Conservation (phyloP, 2,329 filamentous ascomycete genomes). For the Xylaria sp. region DNA sequence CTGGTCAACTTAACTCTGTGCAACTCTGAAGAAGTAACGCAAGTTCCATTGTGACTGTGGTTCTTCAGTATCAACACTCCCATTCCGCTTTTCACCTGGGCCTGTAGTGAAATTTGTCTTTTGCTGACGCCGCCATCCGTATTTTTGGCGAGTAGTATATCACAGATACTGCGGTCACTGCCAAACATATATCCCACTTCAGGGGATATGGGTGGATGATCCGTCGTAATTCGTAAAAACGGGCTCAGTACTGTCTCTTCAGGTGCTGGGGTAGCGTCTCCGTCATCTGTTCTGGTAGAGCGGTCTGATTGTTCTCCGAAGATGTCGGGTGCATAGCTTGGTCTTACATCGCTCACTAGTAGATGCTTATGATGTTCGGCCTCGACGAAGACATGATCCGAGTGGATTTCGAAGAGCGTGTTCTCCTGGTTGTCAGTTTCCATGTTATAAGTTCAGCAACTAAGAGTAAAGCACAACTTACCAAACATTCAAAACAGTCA, state of each 20-base stretch:
- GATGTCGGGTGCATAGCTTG: neutral
- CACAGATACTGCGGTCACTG: neutral
- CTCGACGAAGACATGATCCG: neutral
- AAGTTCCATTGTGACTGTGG: neutral
- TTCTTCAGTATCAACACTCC: neutral
- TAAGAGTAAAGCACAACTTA: neutral
- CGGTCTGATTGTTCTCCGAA: neutral
- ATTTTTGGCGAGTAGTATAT: neutral
- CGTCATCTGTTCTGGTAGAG: neutral
- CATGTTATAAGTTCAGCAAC: neutral
- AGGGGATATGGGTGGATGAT: neutral
- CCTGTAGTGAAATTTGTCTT: neutral
- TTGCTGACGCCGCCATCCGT: neutral
- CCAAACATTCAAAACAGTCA: neutral
- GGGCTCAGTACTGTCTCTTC: neutral
- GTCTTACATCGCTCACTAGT: neutral
- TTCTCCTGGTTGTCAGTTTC: neutral
- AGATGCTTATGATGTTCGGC: neutral
- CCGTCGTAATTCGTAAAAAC: conserved; percentile 4
- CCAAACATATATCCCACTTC: conserved; percentile 9
- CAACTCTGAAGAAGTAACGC: too few relatives aligned
- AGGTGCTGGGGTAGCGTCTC: neutral
- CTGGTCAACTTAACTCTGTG: neutral
- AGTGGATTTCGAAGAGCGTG: neutral
- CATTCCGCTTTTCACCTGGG: neutral